Conservation (phyloP, 345 rosid species). For the Heritiera littoralis region DNA sequence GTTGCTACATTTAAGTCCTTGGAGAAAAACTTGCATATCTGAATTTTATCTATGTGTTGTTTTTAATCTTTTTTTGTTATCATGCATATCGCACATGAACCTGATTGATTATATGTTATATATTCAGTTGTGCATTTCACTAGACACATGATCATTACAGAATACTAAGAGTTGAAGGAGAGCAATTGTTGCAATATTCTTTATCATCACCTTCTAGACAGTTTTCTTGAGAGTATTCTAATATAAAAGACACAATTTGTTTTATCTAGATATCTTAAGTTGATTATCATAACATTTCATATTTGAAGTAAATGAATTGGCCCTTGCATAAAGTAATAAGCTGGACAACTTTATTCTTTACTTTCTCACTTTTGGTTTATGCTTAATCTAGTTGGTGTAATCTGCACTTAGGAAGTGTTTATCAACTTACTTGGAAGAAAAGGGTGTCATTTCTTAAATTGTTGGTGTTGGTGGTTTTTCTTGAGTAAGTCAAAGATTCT, state of each 20-base stretch:
- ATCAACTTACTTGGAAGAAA: constrained; percentile 8
- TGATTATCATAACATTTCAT: not conserved
- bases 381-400: not conserved
- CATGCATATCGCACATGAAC: not conserved
- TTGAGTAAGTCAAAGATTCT: not conserved
- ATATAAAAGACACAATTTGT: not conserved
- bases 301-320: not conserved
- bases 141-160: not conserved
- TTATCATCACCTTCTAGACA: not conserved
- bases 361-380: not conserved
- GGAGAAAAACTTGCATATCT: not conserved
- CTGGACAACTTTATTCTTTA: not conserved
- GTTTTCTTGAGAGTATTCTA: not conserved
- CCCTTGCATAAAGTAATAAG: not conserved
- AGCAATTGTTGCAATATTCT: not conserved
- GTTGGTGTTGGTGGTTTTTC: not conserved
- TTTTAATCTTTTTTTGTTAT: not conserved
- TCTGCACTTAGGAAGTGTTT: not conserved
- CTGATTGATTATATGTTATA: not conserved
- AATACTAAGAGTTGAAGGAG: not conserved
- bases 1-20: not conserved
- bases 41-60: not conserved
- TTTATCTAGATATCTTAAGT: not conserved
- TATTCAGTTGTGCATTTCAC: not conserved
- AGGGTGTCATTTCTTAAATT: not conserved